Base-by-base conservation (phyloP, 2,329 filamentous ascomycete species). In the Paecilomyces sp. region DNA sequence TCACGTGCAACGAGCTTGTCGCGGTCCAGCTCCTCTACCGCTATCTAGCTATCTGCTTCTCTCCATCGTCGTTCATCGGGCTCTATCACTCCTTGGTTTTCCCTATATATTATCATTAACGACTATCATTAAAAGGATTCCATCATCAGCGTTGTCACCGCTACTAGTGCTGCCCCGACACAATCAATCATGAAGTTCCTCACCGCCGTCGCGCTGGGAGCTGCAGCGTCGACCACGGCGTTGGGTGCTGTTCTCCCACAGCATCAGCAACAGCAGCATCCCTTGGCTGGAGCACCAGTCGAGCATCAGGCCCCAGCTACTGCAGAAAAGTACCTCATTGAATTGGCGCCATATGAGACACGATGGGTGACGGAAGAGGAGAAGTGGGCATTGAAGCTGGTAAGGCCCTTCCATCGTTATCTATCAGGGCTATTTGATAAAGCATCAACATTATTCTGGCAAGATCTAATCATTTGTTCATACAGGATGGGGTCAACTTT, bases 351-450 rank as follows among this genome's bases (percentile, higher is more conserved):
- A 3, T 91, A 90, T 59, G 83, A 93, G 72, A 92, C 88, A 25
- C 80, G 83, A 81, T 94, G 90, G 89, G 88, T 97, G 33, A 95
- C 91, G 0, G 93, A 97, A 69, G 90, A 96, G 36, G 87, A 97
- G 79, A 99, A 97, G 77, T 97, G 93, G 92, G 87, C 88, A 74
- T 79, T 97, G 64, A 88, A 89, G 70, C 83, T 91, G 66, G 92
- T 95, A 83, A 31, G 28, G 12, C 30, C 22, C 24, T n/a, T 22
- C 24, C 18, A 15, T 47, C 7, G 41, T 59, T 52, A 31, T 41
- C 15, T 28, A 33, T 53, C 15, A 13, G 8, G 8, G 6, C 33
- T 28, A 33, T 50, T 56, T 22, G 53, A 55, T 33, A 24, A 15
- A 24, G n/a, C 8, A 18, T 47, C 36, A 8, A 8, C 15, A 47